Evolutionary conservation across 208 protist genomes (phyloP).

Genomic region (Trypanosoma lewisi): DNA sequence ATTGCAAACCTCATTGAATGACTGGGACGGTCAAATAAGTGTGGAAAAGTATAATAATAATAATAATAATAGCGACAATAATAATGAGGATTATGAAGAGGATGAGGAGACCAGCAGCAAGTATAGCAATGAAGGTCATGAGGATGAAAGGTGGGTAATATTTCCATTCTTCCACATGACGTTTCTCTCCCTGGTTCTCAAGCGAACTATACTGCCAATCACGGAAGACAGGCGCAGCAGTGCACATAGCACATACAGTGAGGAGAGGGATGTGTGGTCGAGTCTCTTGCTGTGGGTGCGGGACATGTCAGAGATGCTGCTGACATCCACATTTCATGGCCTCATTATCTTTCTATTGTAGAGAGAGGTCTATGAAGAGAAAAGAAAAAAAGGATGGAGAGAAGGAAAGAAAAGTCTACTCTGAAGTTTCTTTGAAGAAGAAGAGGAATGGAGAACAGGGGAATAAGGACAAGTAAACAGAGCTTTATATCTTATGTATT

Average conservation of each 20-base stretch:
- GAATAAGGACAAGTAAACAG: neutral
- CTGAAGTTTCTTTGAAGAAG: neutral
- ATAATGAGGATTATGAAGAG: neutral
- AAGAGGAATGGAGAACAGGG: neutral
- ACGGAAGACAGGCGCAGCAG: neutral
- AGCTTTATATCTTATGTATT: neutral
- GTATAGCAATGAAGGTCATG: neutral
- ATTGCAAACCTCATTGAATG: neutral
- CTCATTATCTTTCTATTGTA: constrained; percentile 25
- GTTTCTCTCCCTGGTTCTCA: constrained; percentile 9
- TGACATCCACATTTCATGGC: constrained; percentile 13
- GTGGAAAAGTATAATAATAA: neutral
- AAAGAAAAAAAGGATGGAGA: constrained; percentile 2
- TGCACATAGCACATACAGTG: neutral
- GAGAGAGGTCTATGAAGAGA: neutral
- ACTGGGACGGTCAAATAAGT: neutral
- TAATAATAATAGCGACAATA: neutral
- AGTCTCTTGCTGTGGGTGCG: constrained; percentile 8
- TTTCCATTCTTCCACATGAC: neutral
- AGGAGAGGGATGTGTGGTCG: neutral
- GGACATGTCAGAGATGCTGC: constrained; percentile 8
- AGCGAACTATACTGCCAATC: neutral
- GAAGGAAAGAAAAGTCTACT: neutral
- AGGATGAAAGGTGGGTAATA: neutral
- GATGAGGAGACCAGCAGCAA: neutral